A percentile compares a stretch with the other conserved stretches of the same genome.
Conservation (phyloP, 2,329 filamentous ascomycete genomes). For the Periconia sp. region DNA sequence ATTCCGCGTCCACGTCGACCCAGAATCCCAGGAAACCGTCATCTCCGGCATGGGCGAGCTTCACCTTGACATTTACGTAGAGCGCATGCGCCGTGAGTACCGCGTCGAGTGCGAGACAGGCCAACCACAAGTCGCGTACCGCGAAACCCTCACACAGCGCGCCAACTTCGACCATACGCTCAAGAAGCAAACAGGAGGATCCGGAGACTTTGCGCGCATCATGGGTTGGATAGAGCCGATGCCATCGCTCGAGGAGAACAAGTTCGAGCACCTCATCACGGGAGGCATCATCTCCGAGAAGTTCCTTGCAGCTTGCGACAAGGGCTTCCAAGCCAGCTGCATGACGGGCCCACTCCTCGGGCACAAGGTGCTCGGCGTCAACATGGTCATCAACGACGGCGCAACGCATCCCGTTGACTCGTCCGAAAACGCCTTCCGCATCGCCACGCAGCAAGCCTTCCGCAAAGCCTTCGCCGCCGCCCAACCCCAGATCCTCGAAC, state of each 20-base stretch:
- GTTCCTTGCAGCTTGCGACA: slow-evolving; percentile 90
- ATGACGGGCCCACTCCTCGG: slow-evolving; percentile 88
- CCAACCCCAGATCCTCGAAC: slow-evolving; percentile 84
- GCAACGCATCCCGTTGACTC: slow-evolving; percentile 98
- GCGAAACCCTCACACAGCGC: slow-evolving; percentile 81
- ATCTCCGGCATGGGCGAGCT: slow-evolving; percentile 98
- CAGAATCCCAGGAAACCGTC: slow-evolving; percentile 93
- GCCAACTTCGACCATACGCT: slow-evolving; percentile 90
- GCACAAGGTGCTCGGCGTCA: slow-evolving; percentile 85
- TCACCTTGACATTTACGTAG: slow-evolving; percentile 95
- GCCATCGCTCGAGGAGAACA: slow-evolving; percentile 69
- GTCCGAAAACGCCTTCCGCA: slow-evolving; percentile 93
- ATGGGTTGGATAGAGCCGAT: slow-evolving; percentile 90
- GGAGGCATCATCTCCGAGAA: slow-evolving; percentile 95
- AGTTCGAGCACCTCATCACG: slow-evolving; percentile 83
- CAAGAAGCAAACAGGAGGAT: slow-evolving; percentile 93
- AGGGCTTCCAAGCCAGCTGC: slow-evolving; percentile 84
- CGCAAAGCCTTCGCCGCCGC: slow-evolving; percentile 85
- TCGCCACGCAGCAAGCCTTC: slow-evolving; percentile 94
- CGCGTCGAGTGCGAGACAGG: slow-evolving; percentile 95
- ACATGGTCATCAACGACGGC: slow-evolving; percentile 94
- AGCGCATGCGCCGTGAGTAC: slow-evolving; percentile 96
- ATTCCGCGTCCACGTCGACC: slow-evolving; percentile 90
- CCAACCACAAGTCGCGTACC: slow-evolving; percentile 94
- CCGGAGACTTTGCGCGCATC: slow-evolving; percentile 93